phyloP scores from a whole-genome alignment of 2,329 filamentous ascomycete genomes.

The Penicillium palitans region DNA sequence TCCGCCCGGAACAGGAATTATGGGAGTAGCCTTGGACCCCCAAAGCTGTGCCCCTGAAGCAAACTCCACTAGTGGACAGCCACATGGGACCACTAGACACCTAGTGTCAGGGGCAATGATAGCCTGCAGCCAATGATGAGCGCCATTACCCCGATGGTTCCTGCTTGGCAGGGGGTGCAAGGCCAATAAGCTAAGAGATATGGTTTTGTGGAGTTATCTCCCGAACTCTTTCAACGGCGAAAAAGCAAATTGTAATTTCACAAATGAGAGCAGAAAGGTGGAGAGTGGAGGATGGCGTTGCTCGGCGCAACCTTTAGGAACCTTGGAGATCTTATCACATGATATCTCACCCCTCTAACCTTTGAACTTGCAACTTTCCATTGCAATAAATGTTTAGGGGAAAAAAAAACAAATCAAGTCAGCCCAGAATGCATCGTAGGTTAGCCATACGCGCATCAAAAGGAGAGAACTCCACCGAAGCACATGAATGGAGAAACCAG shows the following conservation, averaged over 20 bases:
- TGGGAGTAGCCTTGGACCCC: constrained; percentile 5
- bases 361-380: background rate
- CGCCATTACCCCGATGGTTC: constrained; percentile 21
- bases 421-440: background rate
- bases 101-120: constrained; percentile 23
- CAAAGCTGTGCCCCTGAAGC: constrained; percentile 17
- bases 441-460: background rate
- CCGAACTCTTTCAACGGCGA: constrained; percentile 11
- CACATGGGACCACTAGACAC: constrained; percentile 9
- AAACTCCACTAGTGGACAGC: constrained; percentile 14
- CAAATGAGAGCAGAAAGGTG: background rate
- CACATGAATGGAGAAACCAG: background rate
- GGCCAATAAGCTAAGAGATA: constrained; percentile 18
- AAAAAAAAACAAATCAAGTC: background rate
- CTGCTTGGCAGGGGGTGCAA: constrained; percentile 22
- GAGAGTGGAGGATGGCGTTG: background rate
- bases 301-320: background rate
- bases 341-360: background rate
- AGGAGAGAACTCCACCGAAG: background rate
- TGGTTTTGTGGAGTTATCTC: constrained; percentile 3
- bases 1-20: constrained; percentile 1
- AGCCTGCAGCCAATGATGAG: constrained; percentile 14
- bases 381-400: background rate
- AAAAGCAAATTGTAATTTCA: background rate
- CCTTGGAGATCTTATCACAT: constrained; percentile 1